phyloP scores from a whole-genome alignment of 192 early-diverging fungal genomes.

The Entomortierella chlamydospora region DNA sequence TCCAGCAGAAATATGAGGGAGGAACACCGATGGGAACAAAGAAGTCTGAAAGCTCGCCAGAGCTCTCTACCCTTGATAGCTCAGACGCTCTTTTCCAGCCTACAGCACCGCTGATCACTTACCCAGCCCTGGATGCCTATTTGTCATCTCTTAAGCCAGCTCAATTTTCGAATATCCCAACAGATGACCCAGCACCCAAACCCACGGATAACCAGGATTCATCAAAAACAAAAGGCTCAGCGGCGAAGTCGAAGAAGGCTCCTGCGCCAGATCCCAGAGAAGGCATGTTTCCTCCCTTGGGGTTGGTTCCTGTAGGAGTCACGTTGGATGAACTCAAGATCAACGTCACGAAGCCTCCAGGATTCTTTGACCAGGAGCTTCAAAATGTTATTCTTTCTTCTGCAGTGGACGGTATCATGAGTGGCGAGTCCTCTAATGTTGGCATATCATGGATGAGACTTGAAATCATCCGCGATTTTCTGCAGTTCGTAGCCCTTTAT shows the following conservation, averaged over 20 bases:
- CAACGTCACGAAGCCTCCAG: conserved; percentile 44
- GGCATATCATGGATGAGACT: conserved; percentile 51
- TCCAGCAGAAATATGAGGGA: conserved; percentile 23
- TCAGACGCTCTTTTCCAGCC: conserved; percentile 39
- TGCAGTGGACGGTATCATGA: conserved; percentile 54
- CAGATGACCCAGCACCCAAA: background rate
- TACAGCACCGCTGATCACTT: conserved; percentile 31
- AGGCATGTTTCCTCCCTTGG: conserved; percentile 55
- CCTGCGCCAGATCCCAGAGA: conserved; percentile 25
- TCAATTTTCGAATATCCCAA: conserved; percentile 19
- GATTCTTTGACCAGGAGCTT: conserved; percentile 47
- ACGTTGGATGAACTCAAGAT: conserved; percentile 46
- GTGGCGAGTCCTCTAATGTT: conserved; percentile 31
- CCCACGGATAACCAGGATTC: background rate
- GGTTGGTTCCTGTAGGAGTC: conserved; percentile 33
- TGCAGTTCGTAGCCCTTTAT: conserved; percentile 52
- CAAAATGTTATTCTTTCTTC: conserved; percentile 48
- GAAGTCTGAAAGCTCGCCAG: conserved; percentile 18
- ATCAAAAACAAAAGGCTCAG: background rate
- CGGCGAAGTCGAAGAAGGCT: conserved; percentile 15
- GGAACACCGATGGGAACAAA: conserved; percentile 41
- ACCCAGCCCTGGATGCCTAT: conserved; percentile 46
- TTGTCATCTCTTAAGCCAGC: conserved; percentile 33
- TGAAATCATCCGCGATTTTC: conserved; percentile 57
- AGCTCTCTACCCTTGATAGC: conserved; percentile 23